Conservation (phyloP, 805 yeast genomes). For the Saturnispora diversa region DNA sequence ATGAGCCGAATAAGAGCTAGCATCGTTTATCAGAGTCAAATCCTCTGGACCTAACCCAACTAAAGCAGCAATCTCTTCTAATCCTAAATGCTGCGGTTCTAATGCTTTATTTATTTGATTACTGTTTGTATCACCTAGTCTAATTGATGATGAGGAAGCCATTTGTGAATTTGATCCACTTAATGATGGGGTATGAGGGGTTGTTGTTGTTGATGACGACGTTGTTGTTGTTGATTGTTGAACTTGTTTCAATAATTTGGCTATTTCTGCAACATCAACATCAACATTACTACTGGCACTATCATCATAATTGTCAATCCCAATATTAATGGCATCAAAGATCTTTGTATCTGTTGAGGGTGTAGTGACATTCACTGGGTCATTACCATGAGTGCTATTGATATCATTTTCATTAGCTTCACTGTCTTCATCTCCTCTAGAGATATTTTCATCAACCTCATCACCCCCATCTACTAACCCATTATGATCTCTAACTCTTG, state of each 20-base stretch:
- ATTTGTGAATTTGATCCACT: too few species aligned
- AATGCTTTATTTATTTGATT: too few species aligned
- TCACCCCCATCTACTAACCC: too few species aligned
- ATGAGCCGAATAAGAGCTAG: constrained; percentile 1
- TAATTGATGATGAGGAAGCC: too few species aligned
- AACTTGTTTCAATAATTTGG: constrained; percentile 14
- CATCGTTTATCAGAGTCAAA: constrained; percentile 4
- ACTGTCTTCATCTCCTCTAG: too few species aligned
- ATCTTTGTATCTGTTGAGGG: constrained; percentile 4
- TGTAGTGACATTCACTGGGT: not conserved
- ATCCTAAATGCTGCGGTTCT: too few species aligned
- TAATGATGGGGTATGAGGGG: too few species aligned
- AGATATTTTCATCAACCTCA: too few species aligned
- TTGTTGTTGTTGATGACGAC: not conserved
- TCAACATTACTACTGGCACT: constrained; percentile 2
- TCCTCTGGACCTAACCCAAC: constrained; percentile 8
- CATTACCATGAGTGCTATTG: not conserved
- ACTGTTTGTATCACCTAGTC: too few species aligned
- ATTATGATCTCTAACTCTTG: too few species aligned
- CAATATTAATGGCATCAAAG: constrained; percentile 5
- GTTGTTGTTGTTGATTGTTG: constrained; percentile 12
- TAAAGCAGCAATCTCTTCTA: constrained; percentile 6
- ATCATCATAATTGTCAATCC: constrained; percentile 1
- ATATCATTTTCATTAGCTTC: constrained; percentile 1
- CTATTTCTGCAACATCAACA: constrained; percentile 16